Percentiles rank a stretch among this genome's conserved stretches.
phyloP scores from a whole-genome alignment of 2,329 filamentous ascomycete genomes.

The Ascochyta fabae region DNA sequence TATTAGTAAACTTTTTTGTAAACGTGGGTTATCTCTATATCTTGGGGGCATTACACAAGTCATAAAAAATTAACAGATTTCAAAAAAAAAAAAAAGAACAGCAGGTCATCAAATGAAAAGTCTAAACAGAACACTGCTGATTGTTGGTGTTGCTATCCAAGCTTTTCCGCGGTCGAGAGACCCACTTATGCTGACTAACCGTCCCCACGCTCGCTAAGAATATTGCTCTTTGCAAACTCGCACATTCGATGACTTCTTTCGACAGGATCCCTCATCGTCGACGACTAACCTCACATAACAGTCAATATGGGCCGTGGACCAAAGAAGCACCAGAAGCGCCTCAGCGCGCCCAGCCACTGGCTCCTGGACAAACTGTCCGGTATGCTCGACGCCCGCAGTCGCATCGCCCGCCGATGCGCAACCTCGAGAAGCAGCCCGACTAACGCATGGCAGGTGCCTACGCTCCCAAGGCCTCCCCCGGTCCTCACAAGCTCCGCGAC shows the following conservation, averaged over 20 bases:
- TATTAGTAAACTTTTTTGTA: too few relatives aligned
- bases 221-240: constrained; percentile 4
- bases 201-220: constrained; percentile 17
- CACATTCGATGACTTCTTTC: constrained; percentile 18
- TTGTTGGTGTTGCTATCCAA: too few relatives aligned
- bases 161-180: not conserved
- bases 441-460: constrained; percentile 53
- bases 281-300: constrained; percentile 49
- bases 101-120: too few relatives aligned
- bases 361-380: constrained; percentile 99
- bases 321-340: constrained; percentile 99
- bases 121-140: too few relatives aligned
- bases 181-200: constrained; percentile 6
- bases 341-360: constrained; percentile 99
- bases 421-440: constrained; percentile 16
- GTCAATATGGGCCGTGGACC: constrained; percentile 71
- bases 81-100: too few relatives aligned
- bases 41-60: too few relatives aligned
- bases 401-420: constrained; percentile 18
- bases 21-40: too few relatives aligned
- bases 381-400: constrained; percentile 58
- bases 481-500: constrained; percentile 99
- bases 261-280: constrained; percentile 42
- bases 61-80: too few relatives aligned
- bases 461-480: constrained; percentile 72